Conservation (phyloP, 2,329 filamentous ascomycete genomes). For the Trichoderma guizhouense region DNA sequence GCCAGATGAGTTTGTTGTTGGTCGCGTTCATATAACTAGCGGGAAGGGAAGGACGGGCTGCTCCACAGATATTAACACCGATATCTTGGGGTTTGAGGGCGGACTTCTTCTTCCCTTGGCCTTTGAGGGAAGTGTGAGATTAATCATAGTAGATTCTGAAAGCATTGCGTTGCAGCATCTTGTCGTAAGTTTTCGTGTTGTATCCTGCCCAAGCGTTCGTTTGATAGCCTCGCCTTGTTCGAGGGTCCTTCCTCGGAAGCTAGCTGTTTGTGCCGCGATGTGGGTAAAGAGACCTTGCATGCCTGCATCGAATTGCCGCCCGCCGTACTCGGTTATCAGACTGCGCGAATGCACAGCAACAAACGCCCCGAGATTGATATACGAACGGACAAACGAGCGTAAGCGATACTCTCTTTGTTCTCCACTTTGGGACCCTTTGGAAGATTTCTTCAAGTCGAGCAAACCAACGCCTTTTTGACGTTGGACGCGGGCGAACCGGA, state of each 20-base stretch:
- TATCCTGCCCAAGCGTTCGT: neutral
- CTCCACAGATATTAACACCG: constrained; percentile 4
- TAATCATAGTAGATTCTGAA: neutral
- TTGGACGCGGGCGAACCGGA: neutral
- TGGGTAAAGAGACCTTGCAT: neutral
- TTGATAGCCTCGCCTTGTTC: neutral
- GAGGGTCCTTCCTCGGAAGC: neutral
- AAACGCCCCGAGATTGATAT: neutral
- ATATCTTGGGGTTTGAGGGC: neutral
- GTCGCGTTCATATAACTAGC: neutral
- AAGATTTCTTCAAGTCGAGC: neutral
- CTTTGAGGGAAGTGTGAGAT: neutral
- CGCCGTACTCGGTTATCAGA: neutral
- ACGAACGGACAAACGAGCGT: neutral
- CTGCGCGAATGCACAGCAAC: neutral
- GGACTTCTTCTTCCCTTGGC: neutral
- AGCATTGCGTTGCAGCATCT: neutral
- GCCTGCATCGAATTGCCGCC: neutral
- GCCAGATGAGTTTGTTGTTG: neutral
- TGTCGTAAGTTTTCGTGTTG: neutral
- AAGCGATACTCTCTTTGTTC: neutral
- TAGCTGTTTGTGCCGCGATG: neutral
- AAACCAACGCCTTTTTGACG: neutral
- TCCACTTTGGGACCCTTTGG: neutral
- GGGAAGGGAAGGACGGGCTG: neutral